Base-by-base conservation (phyloP, 164 flowering plant species). In the Stephania yunnanensis region DNA sequence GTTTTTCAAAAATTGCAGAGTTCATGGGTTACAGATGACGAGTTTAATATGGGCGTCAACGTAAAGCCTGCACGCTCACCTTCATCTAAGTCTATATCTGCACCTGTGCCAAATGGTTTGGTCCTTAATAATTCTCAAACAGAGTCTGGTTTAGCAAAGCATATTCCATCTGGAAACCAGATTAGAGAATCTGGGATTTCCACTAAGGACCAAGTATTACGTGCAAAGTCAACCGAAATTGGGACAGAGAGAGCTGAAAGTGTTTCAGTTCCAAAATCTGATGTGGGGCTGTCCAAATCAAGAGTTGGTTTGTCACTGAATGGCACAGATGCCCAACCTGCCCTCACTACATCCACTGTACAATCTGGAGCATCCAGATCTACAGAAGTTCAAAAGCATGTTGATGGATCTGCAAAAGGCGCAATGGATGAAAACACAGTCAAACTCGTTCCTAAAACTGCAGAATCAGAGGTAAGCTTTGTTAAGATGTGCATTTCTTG, bases 21-120 rank as follows among this genome's bases (percentile, higher is more conserved):
- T 69, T 89, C 92, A 50, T 96, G 99, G 99, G 93, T 94, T 77
- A 87, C 97, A 10, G 99, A 96, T 78, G 99, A 96, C 76, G 99
- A 96, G 80, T 96, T 96, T 86, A 85, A 97, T 76, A 96, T 90
- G 97, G 99, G 99, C 15, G 83, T 83, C 82, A 83, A 94, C 46
- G 53, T 91, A 69, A 96, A 94, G 87, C 89, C 97, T 69, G 86
- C 89, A 58, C 82, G 88, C 71, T 72, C 89, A 29, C 79, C 84
- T 81, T 87, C 91, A 70, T 71, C 90, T 11, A 94, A 89, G 80
- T 75, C 93, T 79, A 76, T 81, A 52, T 74, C 84, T 69, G 78
- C 71, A 66, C 45, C 87, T 72, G 74, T 22, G n/a, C 85, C 84
- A 74, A 89, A 85, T 85, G 88, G 86, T 73, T 76, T 87, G n/a